Evolutionary conservation across 495 filamentous ascomycete genomes (phyloP), one percentile per base, ranked within the genome.

Genomic region (Talaromyces adpressus): DNA sequence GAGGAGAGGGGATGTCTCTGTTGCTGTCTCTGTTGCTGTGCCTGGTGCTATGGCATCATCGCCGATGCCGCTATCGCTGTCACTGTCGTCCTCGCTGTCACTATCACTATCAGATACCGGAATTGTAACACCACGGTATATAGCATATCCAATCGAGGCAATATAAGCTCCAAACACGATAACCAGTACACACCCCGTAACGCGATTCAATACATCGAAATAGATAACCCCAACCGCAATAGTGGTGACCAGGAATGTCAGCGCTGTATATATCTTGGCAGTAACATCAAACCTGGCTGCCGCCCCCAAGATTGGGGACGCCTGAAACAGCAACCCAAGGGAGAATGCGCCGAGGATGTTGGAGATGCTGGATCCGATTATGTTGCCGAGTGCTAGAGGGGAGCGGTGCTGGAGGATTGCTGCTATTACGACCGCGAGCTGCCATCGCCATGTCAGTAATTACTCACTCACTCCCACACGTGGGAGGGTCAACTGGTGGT

Each of bases 301-400:
- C 4, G 9, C 11, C 12, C 25, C 58, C 49, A 72, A 61, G 5
- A 22, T 22, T 0, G 47, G 49, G 0, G 62, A 63, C 0, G 69
- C 65, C 60, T 79, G 68, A 62, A 75, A 77, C 7, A 84, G 61
- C 0, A 86, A 70, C 6, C 79, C 82, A 7, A 85, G 68, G 0
- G 83, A 81, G 67, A 86, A 85, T 3, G 82, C 81, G 6, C 79
- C 82, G 9, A 86, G 76, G 51, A 85, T 80, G 61, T 86, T 86
- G 52, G 82, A 79, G 34, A 86, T 78, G 6, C 77, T 73, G 1
- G 83, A 85, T 0, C 83, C 83, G 64, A 85, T 70, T 9, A 85
- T 70, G 70, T 85, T 86, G 1, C 83, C 83, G 0, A 85, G 63
- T 12, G 81, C 83, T n/a, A 86, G 69, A 1, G 81, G 75, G 8